Base-by-base conservation (phyloP, 305 asterid species). In the Salvia sclarea region DNA sequence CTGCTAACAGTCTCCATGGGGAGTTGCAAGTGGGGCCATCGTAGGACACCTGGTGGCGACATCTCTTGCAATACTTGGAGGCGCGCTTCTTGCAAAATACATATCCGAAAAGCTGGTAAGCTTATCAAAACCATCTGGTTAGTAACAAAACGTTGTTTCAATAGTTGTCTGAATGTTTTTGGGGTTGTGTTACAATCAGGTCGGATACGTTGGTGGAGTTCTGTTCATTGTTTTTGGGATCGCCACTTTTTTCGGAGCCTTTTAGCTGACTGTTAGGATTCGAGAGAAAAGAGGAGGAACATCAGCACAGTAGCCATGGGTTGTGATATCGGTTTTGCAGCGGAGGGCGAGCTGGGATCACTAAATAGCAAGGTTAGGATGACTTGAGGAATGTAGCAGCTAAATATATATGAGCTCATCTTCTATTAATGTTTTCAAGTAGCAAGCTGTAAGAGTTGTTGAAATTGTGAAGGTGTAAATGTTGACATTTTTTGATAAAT, bases 21-120 rank as follows among this genome's bases (percentile, higher is more conserved):
- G 98, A 18, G 98, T 94, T 35, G 98, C 98, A 35, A 78, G 95
- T 76, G 98, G 97, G 67, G 98, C 98, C 78, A 83, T 94, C 41
- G 74, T 72, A 0, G 98, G 98, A 24, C 98, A 93, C 78, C 75
- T 93, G 38, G 64, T 89, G 6, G 98, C 98, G 4, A 93, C 98
- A 37, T 70, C 84, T 20, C 70, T 93, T 18, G 97, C 98, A 11
- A 84, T 93, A 72, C 76, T 94, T 2, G 98, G 98, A 49, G 98
- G 98, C 45, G 95, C 95, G 7, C 81, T 94, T 67, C 96, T 94
- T 16, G 85, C 98, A 57, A 86, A 80, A 28, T 87, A 88, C 86
- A 91, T 94, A 55, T 94, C 98, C 6, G 97, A 94, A 64, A 94
- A 94, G 79, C 83, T 91, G 96, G 97, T 94, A 88, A 75, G 61